A percentile compares a stretch with the other conserved stretches of the same genome.
These are phyloP conservation scores for Cordyceps pruinosa DNA, from an alignment of 2,329 filamentous ascomycete species.

Conservation along the genomic window DNA sequence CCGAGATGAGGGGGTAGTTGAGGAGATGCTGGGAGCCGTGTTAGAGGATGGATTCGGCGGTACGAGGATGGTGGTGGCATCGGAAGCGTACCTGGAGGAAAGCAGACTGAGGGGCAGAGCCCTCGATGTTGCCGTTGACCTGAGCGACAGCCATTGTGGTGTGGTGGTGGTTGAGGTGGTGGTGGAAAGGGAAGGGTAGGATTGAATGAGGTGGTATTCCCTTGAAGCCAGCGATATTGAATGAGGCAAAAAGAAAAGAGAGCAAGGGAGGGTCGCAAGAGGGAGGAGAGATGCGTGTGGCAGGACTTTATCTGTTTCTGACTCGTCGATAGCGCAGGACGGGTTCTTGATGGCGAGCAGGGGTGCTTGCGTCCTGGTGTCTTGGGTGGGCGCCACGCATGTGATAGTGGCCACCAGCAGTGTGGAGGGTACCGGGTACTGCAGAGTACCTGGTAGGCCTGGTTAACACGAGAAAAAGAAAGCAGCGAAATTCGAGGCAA, in stretches of 20 bases:
- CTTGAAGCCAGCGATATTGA: background rate
- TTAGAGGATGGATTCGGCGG: background rate
- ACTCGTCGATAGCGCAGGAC: constrained; percentile 2
- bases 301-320: constrained; percentile 12
- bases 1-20: constrained; percentile 76
- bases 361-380: constrained; percentile 7
- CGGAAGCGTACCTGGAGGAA: constrained; percentile 39
- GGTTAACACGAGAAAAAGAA: background rate
- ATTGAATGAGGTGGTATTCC: background rate
- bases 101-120: constrained; percentile 29
- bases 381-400: constrained; percentile 12
- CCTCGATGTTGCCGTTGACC: constrained; percentile 13
- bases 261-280: background rate
- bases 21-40: constrained; percentile 61
- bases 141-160: constrained; percentile 13
- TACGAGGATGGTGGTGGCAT: background rate
- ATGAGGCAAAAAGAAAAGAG: background rate
- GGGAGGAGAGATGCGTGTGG: constrained; percentile 3
- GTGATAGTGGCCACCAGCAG: constrained; percentile 11
- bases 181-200: background rate
- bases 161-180: background rate
- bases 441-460: too few relatives aligned
- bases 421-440: too few relatives aligned
- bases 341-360: constrained; percentile 8
- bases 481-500: background rate